Conservation (phyloP, 129 eudicot species). For the sunflower (Helianthus annuus) region DNA sequence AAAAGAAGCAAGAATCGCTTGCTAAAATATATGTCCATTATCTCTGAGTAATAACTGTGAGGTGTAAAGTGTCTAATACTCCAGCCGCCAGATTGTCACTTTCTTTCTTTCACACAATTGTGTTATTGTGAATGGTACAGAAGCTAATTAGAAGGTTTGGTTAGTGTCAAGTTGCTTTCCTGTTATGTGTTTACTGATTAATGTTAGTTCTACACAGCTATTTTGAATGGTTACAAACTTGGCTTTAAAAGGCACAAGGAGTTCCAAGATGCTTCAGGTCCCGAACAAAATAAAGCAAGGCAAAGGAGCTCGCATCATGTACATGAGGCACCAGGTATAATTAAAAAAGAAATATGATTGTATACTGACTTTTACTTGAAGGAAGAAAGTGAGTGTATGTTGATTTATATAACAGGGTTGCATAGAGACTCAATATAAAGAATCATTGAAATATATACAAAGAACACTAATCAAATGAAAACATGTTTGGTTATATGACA, state of each 20-base stretch:
- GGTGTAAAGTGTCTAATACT: background rate
- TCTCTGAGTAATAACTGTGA: background rate
- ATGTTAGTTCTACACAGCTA: background rate
- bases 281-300: background rate
- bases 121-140: background rate
- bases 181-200: constrained; percentile 1
- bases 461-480: background rate
- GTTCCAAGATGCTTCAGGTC: background rate
- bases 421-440: no score
- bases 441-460: no score
- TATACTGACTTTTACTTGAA: no score
- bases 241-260: background rate
- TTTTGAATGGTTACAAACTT: constrained; percentile 4
- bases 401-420: no score
- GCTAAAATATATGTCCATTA: background rate
- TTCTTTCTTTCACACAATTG: background rate
- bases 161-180: background rate
- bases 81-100: background rate
- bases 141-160: background rate
- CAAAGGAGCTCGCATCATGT: background rate
- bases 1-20: background rate
- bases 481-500: background rate
- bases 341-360: no score
- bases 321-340: background rate
- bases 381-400: no score